phyloP scores from a whole-genome alignment of 2,329 filamentous ascomycete species.

The Esteya vermicola region DNA sequence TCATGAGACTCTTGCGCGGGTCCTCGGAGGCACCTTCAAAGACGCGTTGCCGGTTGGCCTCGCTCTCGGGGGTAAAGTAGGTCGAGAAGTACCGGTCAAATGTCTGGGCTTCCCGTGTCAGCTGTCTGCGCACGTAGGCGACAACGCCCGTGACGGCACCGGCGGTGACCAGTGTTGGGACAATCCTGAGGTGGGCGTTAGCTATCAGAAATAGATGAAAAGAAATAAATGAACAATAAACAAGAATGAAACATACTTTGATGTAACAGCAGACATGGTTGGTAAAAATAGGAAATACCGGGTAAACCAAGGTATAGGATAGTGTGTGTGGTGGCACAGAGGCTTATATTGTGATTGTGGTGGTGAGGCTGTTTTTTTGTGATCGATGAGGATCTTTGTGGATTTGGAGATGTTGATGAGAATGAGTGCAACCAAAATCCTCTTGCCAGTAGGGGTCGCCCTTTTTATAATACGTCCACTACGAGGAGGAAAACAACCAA shows the following conservation, averaged over 20 bases:
- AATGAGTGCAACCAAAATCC: no score
- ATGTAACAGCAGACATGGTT: slow-evolving; percentile 1
- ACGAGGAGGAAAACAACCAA: no score
- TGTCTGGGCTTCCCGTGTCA: slow-evolving; percentile 17
- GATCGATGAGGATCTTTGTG: no score
- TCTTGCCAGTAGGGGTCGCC: background rate
- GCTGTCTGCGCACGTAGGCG: slow-evolving; percentile 19
- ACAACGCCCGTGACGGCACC: slow-evolving; percentile 14
- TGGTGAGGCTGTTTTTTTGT: no score
- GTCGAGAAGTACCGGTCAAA: slow-evolving; percentile 22
- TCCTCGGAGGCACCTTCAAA: slow-evolving; percentile 19
- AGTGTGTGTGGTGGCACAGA: background rate
- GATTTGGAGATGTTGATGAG: no score
- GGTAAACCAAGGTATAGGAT: no score
- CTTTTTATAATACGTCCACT: no score
- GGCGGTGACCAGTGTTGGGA: slow-evolving; percentile 7
- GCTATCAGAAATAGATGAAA: no score
- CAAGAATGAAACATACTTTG: background rate
- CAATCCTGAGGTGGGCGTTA: slow-evolving; percentile 6
- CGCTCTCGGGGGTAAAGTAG: slow-evolving; percentile 23
- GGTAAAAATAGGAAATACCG: no score
- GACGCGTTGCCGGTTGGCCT: slow-evolving; percentile 17
- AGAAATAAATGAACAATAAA: no score
- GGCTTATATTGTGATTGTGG: no score
- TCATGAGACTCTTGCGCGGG: slow-evolving; percentile 20